Evolutionary conservation across 192 early-diverging fungal species (phyloP), one percentile per base, ranked within the genome.

Genomic region (Podochytrium sp.): DNA sequence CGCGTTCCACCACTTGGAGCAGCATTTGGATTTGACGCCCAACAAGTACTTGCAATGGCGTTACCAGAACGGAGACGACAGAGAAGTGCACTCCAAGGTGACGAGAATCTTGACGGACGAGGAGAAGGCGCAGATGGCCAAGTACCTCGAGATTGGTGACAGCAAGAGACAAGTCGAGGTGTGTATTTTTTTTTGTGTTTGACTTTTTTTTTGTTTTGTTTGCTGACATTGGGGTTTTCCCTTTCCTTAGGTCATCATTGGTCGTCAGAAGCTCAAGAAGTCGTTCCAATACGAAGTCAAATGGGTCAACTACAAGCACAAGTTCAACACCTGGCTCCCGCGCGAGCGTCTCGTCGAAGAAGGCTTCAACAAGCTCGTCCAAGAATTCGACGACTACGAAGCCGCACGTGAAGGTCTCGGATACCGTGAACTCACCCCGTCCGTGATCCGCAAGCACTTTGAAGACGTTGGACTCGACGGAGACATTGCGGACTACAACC

Each of bases 31-130:
- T 71, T 77, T 78, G 65, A 92, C 89, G 43, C 86, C 90, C 63
- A 91, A 91, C 79, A 81, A 90, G 73, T 91, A 93, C 79, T 90
- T 93, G 74, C 90, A 89, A 79, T 93, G 92, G 92, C 89, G 92
- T 79, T 92, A 91, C 81, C 81, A 82, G 71, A 84, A 79, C 58
- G 91, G 91, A 73, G 87, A 91, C 77, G 92, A 94, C 80, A 84
- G 87, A 71, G 92, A 94, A 83, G 85, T 88, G 50, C 80, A 87
- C 74, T 90, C 88, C 68, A 92, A 94, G 86, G 90, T 86, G 41
- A 87, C 88, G 50, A 85, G 88, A 69, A 78, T 88, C 70, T 75
- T 92, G 71, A 89, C 84, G 41, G 87, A 89, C 66, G 88, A 90
- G 61, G 91, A 92, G 72, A 43, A 71, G 32, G 35, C 41, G 32